A percentile compares a stretch with the other conserved stretches of the same genome.
phyloP scores from a whole-genome alignment of 805 yeast species.

The Metschnikowia continentalis region DNA sequence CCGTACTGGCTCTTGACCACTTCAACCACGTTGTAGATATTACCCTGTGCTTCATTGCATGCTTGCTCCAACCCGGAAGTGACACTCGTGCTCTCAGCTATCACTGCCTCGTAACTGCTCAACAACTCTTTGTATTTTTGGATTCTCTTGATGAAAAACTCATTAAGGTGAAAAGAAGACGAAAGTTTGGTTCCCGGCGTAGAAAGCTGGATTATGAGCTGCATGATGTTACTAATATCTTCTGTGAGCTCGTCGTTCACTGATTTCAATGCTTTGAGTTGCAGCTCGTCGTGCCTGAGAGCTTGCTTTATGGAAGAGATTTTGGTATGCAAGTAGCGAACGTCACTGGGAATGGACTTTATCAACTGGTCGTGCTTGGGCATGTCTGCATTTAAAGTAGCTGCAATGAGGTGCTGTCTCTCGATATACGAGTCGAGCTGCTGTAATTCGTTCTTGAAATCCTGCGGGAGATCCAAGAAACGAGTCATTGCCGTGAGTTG shows the following conservation, averaged over 20 bases:
- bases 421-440: constrained; percentile 69
- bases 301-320: constrained; percentile 66
- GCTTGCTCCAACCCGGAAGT: constrained; percentile 40
- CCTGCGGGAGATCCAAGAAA: constrained; percentile 70
- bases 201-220: constrained; percentile 46
- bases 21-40: constrained; percentile 46
- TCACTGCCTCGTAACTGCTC: constrained; percentile 56
- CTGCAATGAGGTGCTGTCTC: constrained; percentile 68
- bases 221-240: constrained; percentile 52
- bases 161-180: constrained; percentile 50
- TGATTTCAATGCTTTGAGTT: constrained; percentile 30
- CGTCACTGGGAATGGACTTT: constrained; percentile 69
- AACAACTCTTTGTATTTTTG: constrained; percentile 46
- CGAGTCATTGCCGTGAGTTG: constrained; percentile 69
- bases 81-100: constrained; percentile 56
- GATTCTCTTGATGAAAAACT: constrained; percentile 50
- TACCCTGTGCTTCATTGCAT: constrained; percentile 38
- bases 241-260: constrained; percentile 40
- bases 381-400: constrained; percentile 58
- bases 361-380: constrained; percentile 61
- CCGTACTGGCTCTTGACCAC: constrained; percentile 66
- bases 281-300: constrained; percentile 43
- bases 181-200: constrained; percentile 56
- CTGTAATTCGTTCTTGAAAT: constrained; percentile 62
- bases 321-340: constrained; percentile 56